Percentiles rank a stretch among this genome's conserved stretches.
phyloP scores from a whole-genome alignment of 2,329 filamentous ascomycete species.

The Elsinoe perseae region DNA sequence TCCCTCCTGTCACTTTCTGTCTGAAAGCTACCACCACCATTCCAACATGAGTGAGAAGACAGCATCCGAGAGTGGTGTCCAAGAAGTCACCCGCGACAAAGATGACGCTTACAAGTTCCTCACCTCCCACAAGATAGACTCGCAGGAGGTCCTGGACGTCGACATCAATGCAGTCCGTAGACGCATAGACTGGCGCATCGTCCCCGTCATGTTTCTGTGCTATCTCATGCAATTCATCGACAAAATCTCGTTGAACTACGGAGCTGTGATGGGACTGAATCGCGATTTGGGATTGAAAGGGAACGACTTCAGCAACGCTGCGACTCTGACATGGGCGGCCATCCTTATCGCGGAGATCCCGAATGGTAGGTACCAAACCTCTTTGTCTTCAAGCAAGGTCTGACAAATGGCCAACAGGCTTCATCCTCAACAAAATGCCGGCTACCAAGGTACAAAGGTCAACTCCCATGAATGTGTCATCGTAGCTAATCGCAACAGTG shows the following conservation, averaged over 20 bases:
- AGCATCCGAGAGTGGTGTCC: background rate
- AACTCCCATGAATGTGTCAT: too few species aligned
- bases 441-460: conserved; percentile 33
- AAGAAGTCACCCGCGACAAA: background rate
- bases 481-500: conserved; percentile 25
- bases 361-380: conserved; percentile 51
- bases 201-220: conserved; percentile 53
- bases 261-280: conserved; percentile 56
- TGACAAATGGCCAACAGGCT: conserved; percentile 49
- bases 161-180: conserved; percentile 41
- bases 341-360: conserved; percentile 49
- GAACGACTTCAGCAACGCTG: conserved; percentile 38
- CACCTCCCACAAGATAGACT: background rate
- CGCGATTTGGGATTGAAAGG: conserved; percentile 47
- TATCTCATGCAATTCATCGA: conserved; percentile 53
- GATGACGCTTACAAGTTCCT: background rate
- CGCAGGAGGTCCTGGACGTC: background rate
- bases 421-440: conserved; percentile 43
- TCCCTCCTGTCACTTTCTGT: too few species aligned
- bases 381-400: conserved; percentile 24
- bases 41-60: background rate
- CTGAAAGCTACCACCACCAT: too few species aligned
- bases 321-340: conserved; percentile 30
- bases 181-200: conserved; percentile 52
- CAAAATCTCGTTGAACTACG: conserved; percentile 28